Evolutionary conservation across 139 green algal genomes (phyloP), one percentile per base, ranked within the genome.

Genomic region (Chlorella sp.): DNA sequence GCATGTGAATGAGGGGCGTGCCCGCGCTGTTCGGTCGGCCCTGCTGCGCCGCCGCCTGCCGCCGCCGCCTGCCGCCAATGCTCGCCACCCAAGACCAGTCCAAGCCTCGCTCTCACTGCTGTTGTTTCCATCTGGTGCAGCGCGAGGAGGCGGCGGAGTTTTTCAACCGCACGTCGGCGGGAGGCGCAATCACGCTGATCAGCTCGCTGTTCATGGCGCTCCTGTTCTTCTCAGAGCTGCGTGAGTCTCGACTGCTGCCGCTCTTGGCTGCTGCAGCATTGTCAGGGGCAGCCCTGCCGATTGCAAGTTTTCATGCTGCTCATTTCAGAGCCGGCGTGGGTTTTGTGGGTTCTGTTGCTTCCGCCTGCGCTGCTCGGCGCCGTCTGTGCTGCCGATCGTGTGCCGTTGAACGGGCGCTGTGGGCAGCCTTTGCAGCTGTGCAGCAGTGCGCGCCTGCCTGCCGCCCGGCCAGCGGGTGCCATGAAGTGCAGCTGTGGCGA

Each of bases 141-240:
- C 60, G 87, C 3, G 87, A 88, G 38, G 89, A 98, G 30, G 94
- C 95, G 81, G 95, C 97, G 44, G 97, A 99, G 79, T 99, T 99
- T 79, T 97, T 95, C 73, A 94, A 94, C 9, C 92, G 94, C 46
- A 98, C 97, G 0, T 83, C 94, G 14, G 92, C 88, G 0, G 97
- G 97, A 1, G 97, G 97, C 30, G 86, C 98, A n/a, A 98, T 99
- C 85, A 99, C 97, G 14, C 89, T 99, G 60, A 90, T 94, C 6
- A 91, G 94, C 5, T 91, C 89, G 22, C 65, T 96, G 30, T 80
- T 99, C 22, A 99, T 99, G 97, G 60, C 92, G 1, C 44, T 97
- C 3, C 91, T 99, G 6, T 99, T 99, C 87, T 77, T 98, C 0
- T 96, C 90, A 3, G 97, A 99, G 86, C 90, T 98, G 5, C 81